A percentile compares a stretch with the other conserved stretches of the same genome.
Evolutionary conservation across 352 stramenopile genomes (phyloP).

Genomic region (Aphanomyces cochlioides): DNA sequence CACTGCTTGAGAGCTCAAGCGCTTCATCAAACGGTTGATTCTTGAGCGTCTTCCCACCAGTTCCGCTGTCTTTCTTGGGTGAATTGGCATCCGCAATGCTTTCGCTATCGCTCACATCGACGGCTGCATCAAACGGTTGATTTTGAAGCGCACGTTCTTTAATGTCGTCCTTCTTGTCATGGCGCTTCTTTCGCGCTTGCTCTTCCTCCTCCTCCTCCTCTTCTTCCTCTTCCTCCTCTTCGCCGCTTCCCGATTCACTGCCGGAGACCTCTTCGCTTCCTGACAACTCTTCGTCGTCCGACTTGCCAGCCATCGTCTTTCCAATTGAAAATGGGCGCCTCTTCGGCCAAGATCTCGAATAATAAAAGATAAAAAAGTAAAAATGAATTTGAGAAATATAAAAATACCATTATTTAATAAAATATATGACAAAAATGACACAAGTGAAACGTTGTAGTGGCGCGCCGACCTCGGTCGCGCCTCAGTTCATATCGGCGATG

Average conservation of each 20-base stretch:
- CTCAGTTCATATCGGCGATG: constrained; percentile 26
- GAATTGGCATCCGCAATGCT: constrained; percentile 18
- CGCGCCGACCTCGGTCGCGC: too few relatives aligned
- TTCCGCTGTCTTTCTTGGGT: constrained; percentile 36
- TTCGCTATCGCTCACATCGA: constrained; percentile 32
- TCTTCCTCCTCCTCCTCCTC: constrained; percentile 23
- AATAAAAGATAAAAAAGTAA: neutral
- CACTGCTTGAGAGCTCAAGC: constrained; percentile 73
- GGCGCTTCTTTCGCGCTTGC: neutral
- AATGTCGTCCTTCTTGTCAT: neutral
- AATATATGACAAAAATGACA: neutral
- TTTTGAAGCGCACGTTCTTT: constrained; percentile 28
- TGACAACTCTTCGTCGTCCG: constrained; percentile 31
- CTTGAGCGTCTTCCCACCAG: constrained; percentile 43
- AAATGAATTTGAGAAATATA: neutral
- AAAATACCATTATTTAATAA: constrained; percentile 11
- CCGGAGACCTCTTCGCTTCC: constrained; percentile 29
- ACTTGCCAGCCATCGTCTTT: constrained; percentile 27
- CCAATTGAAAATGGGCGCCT: neutral
- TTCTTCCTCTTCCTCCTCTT: constrained; percentile 30
- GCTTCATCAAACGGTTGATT: constrained; percentile 86
- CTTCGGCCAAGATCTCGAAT: constrained; percentile 4
- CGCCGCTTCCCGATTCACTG: constrained; percentile 25
- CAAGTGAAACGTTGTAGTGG: too few relatives aligned
- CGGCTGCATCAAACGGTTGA: constrained; percentile 25